Base-by-base conservation (phyloP, 1,284 basidiomycete species). In the Kalmanozyma brasiliensis region DNA sequence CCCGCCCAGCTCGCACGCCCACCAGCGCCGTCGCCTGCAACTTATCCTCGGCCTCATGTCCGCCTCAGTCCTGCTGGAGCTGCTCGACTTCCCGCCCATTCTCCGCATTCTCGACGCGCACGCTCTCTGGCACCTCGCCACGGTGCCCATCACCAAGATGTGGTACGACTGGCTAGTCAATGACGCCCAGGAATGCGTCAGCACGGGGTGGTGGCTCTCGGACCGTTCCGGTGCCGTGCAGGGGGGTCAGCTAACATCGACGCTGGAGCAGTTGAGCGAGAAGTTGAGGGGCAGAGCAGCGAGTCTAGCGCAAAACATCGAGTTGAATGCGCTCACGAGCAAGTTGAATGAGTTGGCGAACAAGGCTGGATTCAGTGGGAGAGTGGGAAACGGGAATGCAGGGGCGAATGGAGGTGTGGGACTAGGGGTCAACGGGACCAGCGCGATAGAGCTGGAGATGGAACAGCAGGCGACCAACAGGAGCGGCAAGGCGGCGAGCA, bases 121-220 rank as follows among this genome's bases (percentile, higher is more conserved):
- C 82, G 86, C 93, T 4, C 84, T 98, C 11, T 98, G 96, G 96
- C 96, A 99, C 84, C 84, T 91, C 3, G 87, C 89, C 2, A 99
- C 95, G 0, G 89, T 88, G 0, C 91, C 91, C 0, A 87, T 98
- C 43, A 87, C 89, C 2, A 79, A 86, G 46, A 85, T 87, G 56
- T 98, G 95, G 95, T 98, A 79, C 60, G 62, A 69, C 13, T 82
- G 77, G 78, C 67, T 82, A 16, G 60, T 70, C 10, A 43, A 51
- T 24, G 80, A 82, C 55, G 79, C 80, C 3, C 64, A 72, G 26
- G 73, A 77, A 36, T 79, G 78, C 51, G 73, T 78, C 11, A 43
- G 35, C 14, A 65, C 60, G 0, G 73, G 68, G 13, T 77, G 67
- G 56, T 81, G 77, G 75, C 57, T 73, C 11, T 61, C 66, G 19